Evolutionary conservation across 345 rosid genomes (phyloP).

Genomic region (Moricandia arvensis): DNA sequence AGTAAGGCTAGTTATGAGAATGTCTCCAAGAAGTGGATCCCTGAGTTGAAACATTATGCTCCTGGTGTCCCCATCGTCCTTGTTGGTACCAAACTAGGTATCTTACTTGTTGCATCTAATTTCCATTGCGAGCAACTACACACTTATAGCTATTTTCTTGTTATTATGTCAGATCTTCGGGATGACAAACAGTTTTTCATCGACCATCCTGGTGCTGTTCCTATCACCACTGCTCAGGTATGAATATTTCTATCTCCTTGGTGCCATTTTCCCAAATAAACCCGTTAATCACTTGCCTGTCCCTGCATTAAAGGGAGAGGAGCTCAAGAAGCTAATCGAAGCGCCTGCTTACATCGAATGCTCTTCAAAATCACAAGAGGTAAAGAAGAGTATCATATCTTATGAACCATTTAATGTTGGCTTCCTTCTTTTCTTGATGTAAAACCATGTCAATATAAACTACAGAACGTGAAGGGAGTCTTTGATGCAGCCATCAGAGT

Average conservation of each 20-base stretch:
- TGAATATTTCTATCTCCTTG: neutral
- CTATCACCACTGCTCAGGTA: neutral
- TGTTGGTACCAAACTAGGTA: slow-evolving; percentile 97
- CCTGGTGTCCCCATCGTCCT: slow-evolving; percentile 91
- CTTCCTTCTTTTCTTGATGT: neutral
- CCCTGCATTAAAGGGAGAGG: slow-evolving; percentile 65
- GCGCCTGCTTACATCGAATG: slow-evolving; percentile 90
- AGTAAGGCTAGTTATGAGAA: slow-evolving; percentile 99
- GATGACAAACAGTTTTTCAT: neutral
- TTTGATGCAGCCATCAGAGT: slow-evolving; percentile 91
- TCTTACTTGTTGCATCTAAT: no score
- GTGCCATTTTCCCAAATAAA: neutral
- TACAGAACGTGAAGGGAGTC: slow-evolving; percentile 92
- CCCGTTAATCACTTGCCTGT: neutral
- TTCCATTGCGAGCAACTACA: no score
- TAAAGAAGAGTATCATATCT: slow-evolving; percentile 9
- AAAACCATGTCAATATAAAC: slow-evolving; percentile 5
- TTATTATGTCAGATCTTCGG: slow-evolving; percentile 11
- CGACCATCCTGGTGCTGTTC: neutral
- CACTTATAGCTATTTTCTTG: no score
- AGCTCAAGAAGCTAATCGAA: slow-evolving; percentile 71
- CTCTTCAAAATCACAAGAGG: slow-evolving; percentile 93
- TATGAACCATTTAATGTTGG: neutral
- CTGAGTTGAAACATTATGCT: slow-evolving; percentile 88
- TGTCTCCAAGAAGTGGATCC: slow-evolving; percentile 95